Evolutionary conservation across 371 early-diverging fungal genomes (phyloP).

Genomic region (Syncephalastrum sp.): DNA sequence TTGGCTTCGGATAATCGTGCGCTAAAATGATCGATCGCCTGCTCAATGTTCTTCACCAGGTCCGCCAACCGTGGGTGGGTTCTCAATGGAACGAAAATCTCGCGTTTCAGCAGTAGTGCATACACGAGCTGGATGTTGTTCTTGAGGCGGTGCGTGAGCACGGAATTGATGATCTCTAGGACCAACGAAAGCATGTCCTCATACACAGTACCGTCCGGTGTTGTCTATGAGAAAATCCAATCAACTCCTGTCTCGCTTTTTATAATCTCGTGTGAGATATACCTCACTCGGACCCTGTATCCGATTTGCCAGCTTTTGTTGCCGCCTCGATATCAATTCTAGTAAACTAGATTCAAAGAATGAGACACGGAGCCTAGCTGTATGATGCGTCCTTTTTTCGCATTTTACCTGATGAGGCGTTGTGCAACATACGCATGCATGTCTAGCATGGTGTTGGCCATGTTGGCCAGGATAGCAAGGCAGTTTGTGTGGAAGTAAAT

Average conservation of each 20-base stretch:
- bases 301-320: constrained; percentile 55
- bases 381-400: not conserved
- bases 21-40: constrained; percentile 66
- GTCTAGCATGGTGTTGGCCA: constrained; percentile 60
- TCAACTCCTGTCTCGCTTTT: not conserved
- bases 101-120: constrained; percentile 67
- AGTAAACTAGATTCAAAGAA: constrained; percentile 44
- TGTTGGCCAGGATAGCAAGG: constrained; percentile 67
- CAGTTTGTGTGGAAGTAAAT: constrained; percentile 70
- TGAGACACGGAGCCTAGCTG: not conserved
- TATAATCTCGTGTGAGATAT: not conserved
- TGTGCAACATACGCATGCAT: constrained; percentile 76
- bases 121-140: constrained; percentile 75
- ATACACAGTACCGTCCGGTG: constrained; percentile 55
- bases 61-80: constrained; percentile 53
- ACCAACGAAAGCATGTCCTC: constrained; percentile 67
- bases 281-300: constrained; percentile 27
- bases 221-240: not conserved
- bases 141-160: constrained; percentile 61
- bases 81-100: constrained; percentile 61
- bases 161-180: constrained; percentile 71
- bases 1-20: constrained; percentile 64
- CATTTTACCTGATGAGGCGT: constrained; percentile 60
- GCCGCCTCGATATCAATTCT: constrained; percentile 66
- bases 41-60: constrained; percentile 64